A percentile compares a stretch with the other conserved stretches of the same genome.
These are phyloP conservation scores for Phytophthora hybrid DNA, from an alignment of 352 stramenopile genomes.

Conservation along the genomic window DNA sequence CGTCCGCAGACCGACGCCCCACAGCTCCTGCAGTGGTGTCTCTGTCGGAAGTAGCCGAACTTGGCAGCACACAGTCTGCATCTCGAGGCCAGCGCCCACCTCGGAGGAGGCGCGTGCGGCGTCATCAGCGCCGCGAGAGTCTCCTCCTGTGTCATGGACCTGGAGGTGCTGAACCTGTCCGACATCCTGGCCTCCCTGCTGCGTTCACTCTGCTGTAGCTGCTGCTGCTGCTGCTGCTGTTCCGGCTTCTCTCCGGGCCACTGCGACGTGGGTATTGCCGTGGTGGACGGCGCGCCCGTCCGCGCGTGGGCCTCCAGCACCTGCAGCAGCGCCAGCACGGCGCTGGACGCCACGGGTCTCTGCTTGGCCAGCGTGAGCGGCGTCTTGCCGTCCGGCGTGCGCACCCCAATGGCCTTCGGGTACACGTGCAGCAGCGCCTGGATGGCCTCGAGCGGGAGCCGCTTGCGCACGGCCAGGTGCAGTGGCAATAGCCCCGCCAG, in stretches of 20 bases:
- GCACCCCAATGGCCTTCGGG: slow-evolving; percentile 51
- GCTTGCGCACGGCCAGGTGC: slow-evolving; percentile 73
- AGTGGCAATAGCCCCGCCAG: slow-evolving; percentile 70
- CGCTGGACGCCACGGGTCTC: slow-evolving; percentile 38
- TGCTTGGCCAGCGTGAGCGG: slow-evolving; percentile 56
- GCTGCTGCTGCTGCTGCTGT: slow-evolving; percentile 10
- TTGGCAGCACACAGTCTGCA: slow-evolving; percentile 76
- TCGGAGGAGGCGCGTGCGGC: slow-evolving; percentile 31
- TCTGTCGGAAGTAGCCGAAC: slow-evolving; percentile 81
- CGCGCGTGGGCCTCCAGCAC: slow-evolving; percentile 48
- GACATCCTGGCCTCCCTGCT: slow-evolving; percentile 15
- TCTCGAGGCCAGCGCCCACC: slow-evolving; percentile 65
- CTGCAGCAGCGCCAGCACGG: slow-evolving; percentile 38
- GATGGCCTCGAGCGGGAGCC: slow-evolving; percentile 64
- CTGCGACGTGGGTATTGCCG: slow-evolving; percentile 19
- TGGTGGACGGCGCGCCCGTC: slow-evolving; percentile 22
- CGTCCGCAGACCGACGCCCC: slow-evolving; percentile 79
- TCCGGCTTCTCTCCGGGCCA: slow-evolving; percentile 20
- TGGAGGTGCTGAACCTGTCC: slow-evolving; percentile 24
- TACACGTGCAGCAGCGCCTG: slow-evolving; percentile 78
- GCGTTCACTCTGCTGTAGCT: slow-evolving; percentile 8
- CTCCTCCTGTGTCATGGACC: slow-evolving; percentile 34
- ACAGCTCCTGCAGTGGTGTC: slow-evolving; percentile 88
- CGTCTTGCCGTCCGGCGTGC: slow-evolving; percentile 64
- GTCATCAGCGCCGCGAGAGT: slow-evolving; percentile 36